Conservation (phyloP, 2,329 filamentous ascomycete genomes). For the Chaetoscypha palmicola region DNA sequence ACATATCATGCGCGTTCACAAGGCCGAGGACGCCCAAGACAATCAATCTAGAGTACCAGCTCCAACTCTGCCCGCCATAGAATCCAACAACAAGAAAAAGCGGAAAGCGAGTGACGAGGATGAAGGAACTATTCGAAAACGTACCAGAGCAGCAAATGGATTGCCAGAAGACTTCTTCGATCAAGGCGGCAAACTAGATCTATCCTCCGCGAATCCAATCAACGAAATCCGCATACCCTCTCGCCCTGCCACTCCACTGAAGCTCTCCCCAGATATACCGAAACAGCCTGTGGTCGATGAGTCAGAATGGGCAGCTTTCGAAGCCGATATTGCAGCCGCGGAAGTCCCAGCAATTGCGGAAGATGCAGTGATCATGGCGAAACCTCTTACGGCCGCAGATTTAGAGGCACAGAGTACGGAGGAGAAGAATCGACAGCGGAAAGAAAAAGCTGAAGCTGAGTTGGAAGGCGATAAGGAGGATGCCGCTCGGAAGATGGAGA, state of each 20-base stretch:
- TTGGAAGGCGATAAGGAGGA: conserved; percentile 67
- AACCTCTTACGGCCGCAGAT: conserved; percentile 59
- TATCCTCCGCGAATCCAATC: conserved; percentile 29
- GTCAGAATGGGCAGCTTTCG: conserved; percentile 79
- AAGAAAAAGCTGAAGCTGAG: conserved; percentile 45
- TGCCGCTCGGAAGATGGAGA: conserved; percentile 63
- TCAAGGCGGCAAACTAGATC: conserved; percentile 14
- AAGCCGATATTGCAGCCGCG: conserved; percentile 64
- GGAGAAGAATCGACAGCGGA: conserved; percentile 42
- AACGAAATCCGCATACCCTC: conserved; percentile 56
- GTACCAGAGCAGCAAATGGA: conserved; percentile 33
- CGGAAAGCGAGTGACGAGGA: conserved; percentile 39
- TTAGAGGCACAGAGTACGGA: conserved; percentile 47
- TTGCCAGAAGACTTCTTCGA: conserved; percentile 32
- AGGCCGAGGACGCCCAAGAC: conserved; percentile 14
- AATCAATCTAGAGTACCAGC: conserved; percentile 5
- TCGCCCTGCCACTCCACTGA: conserved; percentile 51
- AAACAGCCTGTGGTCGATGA: conserved; percentile 51
- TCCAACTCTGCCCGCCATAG: conserved; percentile 3
- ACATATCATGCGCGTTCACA: conserved; percentile 36
- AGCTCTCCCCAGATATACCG: conserved; percentile 37
- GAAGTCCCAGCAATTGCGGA: conserved; percentile 33
- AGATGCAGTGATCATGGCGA: conserved; percentile 58
- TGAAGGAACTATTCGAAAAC: conserved; percentile 39
- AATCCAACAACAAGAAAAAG: conserved; percentile 37